A percentile compares a stretch with the other conserved stretches of the same genome.
These are phyloP conservation scores for Mallotus japonicus DNA, from an alignment of 441 rosid genomes.

Conservation along the genomic window DNA sequence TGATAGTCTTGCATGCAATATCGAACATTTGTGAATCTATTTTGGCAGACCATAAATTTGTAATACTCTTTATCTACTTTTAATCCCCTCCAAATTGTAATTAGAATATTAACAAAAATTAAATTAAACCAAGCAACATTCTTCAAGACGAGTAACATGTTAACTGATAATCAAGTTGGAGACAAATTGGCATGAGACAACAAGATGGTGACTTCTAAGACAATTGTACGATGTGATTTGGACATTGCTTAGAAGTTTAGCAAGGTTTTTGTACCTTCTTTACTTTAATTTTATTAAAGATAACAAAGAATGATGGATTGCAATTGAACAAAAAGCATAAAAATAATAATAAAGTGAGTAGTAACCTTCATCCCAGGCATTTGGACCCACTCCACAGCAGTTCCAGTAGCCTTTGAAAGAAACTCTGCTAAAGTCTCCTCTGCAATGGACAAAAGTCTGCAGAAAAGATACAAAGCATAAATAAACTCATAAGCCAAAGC, in stretches of 20 bases:
- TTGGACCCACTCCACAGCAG: conserved; percentile 99
- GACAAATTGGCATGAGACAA: conserved; percentile 19
- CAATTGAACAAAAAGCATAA: conserved; percentile 1
- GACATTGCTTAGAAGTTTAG: conserved; percentile 43
- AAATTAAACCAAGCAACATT: not conserved
- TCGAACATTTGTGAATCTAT: not conserved
- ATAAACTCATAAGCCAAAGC: conserved; percentile 20
- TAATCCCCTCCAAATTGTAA: not conserved
- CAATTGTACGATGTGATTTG: conserved; percentile 25
- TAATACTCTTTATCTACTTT: not conserved
- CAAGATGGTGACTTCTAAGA: conserved; percentile 20
- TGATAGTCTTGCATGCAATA: not conserved
- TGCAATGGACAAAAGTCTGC: conserved; percentile 99
- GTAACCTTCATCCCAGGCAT: conserved; percentile 99
- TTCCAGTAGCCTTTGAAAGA: conserved; percentile 99
- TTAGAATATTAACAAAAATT: not conserved
- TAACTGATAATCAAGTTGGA: not conserved
- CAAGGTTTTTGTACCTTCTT: conserved; percentile 32
- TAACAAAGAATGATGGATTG: conserved; percentile 15
- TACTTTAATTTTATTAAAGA: conserved; percentile 17
- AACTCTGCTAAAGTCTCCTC: conserved; percentile 99
- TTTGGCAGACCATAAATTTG: conserved; percentile 2
- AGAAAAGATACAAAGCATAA: conserved; percentile 23
- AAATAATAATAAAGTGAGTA: conserved; percentile 19
- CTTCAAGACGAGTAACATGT: conserved; percentile 4